Evolutionary conservation across 2,329 filamentous ascomycete genomes (phyloP), one percentile per base, ranked within the genome.

Genomic region (Whalleya microplaca): DNA sequence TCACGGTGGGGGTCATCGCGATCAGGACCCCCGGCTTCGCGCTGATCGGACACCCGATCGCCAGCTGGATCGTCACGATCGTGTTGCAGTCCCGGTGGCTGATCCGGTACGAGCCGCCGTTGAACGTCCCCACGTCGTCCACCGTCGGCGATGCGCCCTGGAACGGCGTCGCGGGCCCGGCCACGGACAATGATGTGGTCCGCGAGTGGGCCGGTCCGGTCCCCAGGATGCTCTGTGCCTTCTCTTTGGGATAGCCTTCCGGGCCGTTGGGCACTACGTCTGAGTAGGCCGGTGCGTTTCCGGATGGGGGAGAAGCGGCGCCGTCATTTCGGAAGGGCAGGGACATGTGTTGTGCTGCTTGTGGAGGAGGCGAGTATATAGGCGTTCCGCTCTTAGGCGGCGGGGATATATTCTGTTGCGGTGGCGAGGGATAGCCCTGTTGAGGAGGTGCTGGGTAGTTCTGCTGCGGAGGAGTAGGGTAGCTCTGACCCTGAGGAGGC

Each of bases 61-160:
- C 94, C 45, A 98, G 77, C 73, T 97, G 94, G 20, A 97, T 75
- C 0, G 93, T 98, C 59, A 97, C 75, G 64, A 97, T 88, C 1
- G 90, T 92, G 72, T 98, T 99, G 56, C 86, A 88, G 73, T 97
- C 92, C 20, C 95, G 84, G 71, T 99, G 95, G 68, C 91, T 95
- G 70, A 98, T 92, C 43, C 95, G 84, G 72, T 94, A 99, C 69
- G 90, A 94, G 12, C 95, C 95, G 16, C 95, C 95, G 71, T 98
- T 98, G 79, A 98, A 99, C 0, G 90, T 95, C n/a, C 95, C 95
- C 1, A 96, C 85, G 65, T 96, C 93, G 72, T 98, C 95, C 27
- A 85, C 79, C 0, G 83, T 82, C 0, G 88, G 78, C 29, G 75
- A 75, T 0, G 83, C 85, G 27, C 90, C 90, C 5, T 80, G 72